Evolutionary conservation across 331 rosid genomes (phyloP), one percentile per base, ranked within the genome.

Genomic region (Rhamnella rubrinervis): DNA sequence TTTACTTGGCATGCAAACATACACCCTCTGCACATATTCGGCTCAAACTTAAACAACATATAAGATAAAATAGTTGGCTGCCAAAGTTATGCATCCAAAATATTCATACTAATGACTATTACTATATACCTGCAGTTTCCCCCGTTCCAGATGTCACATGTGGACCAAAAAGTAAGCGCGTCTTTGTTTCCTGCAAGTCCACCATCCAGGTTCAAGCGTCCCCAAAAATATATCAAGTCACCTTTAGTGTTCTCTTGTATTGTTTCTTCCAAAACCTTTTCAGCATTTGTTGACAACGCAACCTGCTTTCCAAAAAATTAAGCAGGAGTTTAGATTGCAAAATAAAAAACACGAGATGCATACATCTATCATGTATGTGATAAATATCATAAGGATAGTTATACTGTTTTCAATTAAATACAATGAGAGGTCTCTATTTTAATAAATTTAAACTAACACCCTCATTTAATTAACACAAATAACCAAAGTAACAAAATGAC

Each of bases 221-320:
- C 88, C 99, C 99, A 95, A 75, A 91, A 95, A 77, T 91, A 95
- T 20, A 95, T 75, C 38, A 85, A 88, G 65, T 95, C 93, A 56
- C 97, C 96, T 69, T 64, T 82, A 18, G 71, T 61, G 78, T 81
- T 83, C 63, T 80, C 83, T 61, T 75, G 85, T 77, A 89, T 86
- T 71, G 75, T 81, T 84, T 89, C 85, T 72, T 85, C 91, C 86
- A 95, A 76, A 60, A 80, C 83, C 72, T 53, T 77, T 75, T 87
- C 93, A 66, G 96, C 95, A 63, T 71, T 85, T 7, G 17, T 66
- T 38, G 92, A 88, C 81, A 93, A 70, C 23, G 96, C 82, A 23
- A 77, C 96, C 97, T 91, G 87, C 71, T 63, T 77, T 57, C 58
- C 66, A 49, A 55, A 66, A 14, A 63, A 63, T 46, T 49, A 76